Evolutionary conservation across 306 rosid species (phyloP), one percentile per base, ranked within the genome.

Genomic region (Pyrus communis): DNA sequence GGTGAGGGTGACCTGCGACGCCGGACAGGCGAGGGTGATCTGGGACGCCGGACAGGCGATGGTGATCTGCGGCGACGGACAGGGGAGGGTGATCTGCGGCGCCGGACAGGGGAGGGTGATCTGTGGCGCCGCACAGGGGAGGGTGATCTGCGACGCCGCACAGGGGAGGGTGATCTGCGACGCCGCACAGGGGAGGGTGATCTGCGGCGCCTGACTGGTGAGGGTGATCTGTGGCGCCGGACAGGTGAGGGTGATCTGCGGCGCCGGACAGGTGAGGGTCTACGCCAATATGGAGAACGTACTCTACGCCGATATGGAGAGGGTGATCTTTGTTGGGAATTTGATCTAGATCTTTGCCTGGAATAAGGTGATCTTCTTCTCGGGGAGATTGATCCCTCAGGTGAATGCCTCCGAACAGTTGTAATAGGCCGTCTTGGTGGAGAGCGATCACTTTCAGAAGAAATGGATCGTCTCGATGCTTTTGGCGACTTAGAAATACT

Each of bases 401-500:
- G 91, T 31, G 91, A 88, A 82, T 54, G 87, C 82, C 90, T 85
- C 5, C 79, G 70, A 67, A 80, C 83, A 69, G 90, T 86, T 58
- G 90, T 82, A 81, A 86, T 68, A 69, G 90, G 79, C 19, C 74
- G 81, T 65, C 79, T 85, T 55, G 76, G 83, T 31, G 96, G 87
- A 75, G 93, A 85, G 68, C 7, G 81, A 7, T 4, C 75, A 75
- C 69, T 89, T 55, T 84, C 92, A 5, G 82, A 81, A 71, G 97
- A 90, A 80, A 51, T 5, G 4, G 93, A 88, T 40, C 80, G 85
- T 13, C 89, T 87, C 9, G 77, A 77, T 35, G 80, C 87, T 74
- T 70, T 79, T 13, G 91, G 91, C 55, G 97, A 90, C 75, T 85
- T 76, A 23, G 97, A 92, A 71, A 84, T 33, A 63, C 97, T 92